These are phyloP conservation scores for Acanthamoeba castellanii DNA, from an alignment of 208 protist genomes.

Conservation along the genomic window DNA sequence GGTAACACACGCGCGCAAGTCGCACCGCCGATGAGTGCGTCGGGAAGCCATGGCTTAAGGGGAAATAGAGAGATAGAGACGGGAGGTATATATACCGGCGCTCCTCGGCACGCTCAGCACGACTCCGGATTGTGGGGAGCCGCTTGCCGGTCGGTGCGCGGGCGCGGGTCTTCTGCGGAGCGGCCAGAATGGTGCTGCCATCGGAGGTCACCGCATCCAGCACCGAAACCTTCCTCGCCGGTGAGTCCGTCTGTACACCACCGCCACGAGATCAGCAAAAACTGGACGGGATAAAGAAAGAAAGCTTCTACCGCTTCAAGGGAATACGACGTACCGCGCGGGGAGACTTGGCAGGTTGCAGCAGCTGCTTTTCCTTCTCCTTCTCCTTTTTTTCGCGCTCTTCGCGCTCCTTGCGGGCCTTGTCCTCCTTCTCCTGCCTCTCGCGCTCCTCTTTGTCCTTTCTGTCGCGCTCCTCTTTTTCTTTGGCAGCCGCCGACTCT, in stretches of 20 bases:
- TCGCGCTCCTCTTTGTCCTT: background rate
- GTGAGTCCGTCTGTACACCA: background rate
- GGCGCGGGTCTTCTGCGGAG: constrained; percentile 32
- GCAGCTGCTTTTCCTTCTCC: background rate
- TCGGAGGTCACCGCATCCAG: background rate
- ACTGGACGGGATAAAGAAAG: too few relatives aligned
- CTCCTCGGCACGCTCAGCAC: background rate
- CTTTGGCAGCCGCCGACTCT: background rate
- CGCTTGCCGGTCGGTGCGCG: constrained; percentile 5
- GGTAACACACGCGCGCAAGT: background rate
- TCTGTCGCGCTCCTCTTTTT: background rate
- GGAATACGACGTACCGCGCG: background rate
- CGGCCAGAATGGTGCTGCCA: background rate
- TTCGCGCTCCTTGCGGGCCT: background rate
- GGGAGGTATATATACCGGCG: background rate
- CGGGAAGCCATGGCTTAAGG: background rate
- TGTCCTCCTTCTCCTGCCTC: background rate
- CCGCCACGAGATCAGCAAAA: too few relatives aligned
- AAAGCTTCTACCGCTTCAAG: too few relatives aligned
- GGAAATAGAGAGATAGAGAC: too few relatives aligned
- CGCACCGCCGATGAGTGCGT: background rate
- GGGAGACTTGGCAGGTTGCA: background rate
- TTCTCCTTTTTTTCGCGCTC: background rate
- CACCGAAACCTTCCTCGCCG: background rate
- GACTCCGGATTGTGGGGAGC: background rate